Evolutionary conservation across 2,329 filamentous ascomycete genomes (phyloP), one percentile per base, ranked within the genome.

Genomic region (Claviceps sp.): DNA sequence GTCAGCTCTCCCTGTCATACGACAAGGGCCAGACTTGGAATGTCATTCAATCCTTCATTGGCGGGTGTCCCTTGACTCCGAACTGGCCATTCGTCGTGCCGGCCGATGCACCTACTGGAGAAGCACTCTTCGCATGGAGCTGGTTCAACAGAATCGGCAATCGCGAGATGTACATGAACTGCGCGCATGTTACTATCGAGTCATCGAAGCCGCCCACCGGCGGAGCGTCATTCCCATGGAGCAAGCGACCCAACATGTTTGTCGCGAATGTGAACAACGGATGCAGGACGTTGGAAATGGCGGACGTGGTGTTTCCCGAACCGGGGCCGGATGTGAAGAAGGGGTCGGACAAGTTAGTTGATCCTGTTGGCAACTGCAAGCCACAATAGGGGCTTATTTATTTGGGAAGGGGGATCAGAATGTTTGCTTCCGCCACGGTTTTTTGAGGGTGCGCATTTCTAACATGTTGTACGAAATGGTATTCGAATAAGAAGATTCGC

Each of bases 111-210:
- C 79, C 81, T 14, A 61, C 67, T 54, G 72, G 67, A 67, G 77
- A 82, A 38, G 84, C 81, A 53, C 65, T 90, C 46, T 77, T 91
- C 50, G 81, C 81, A 30, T 91, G 87, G 87, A 82, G 80, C 24
- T 87, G 84, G 84, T 84, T 87, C 70, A 89, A 89, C 72, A 72
- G 80, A 58, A 67, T 85, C 42, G 86, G 87, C 26, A 89, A 89
- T 69, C 77, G 86, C 47, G 87, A 91, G 65, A 87, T 86, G 78
- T 93, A 93, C 75, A 89, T 89, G 84, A 87, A 89, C 69, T 93
- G 87, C 63, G 86, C 87, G 10, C 73, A 78, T 50, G 77, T 90
- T 6, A 45, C 43, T 14, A 45, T 45, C 14, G 5, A n/a, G 22
- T 7, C 10, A 10, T 10, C 40, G 14, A 13, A 13, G 14, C 43